Evolutionary conservation across 2,329 filamentous ascomycete genomes (phyloP), one percentile per base, ranked within the genome.

Genomic region (Scortechinia acanthostroma): DNA sequence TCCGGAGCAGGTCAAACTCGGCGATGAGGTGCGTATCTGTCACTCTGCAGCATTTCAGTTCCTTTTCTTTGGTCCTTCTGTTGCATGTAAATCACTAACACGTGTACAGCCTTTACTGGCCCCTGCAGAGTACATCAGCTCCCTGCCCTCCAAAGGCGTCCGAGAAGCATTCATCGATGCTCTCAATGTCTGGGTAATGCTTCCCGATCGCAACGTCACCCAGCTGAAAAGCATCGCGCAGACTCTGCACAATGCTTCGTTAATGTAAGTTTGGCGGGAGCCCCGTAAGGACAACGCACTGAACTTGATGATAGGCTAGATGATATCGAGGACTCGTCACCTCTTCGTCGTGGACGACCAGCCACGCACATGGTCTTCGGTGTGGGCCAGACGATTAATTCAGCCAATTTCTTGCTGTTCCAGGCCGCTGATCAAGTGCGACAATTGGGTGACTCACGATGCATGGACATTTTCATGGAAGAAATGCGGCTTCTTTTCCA

Each of bases 281-380:
- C n/a, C n/a, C n/a, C 22, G 6, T 22, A n/a, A 28, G 22, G 14
- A 17, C 2, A 14, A 13, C 30, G 25, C 21, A 33, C 37, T 14
- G n/a, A 19, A 35, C 5, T 33, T 21, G 21, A 25, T 13, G 20
- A 19, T n/a, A 58, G 55, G 45, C 50, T 69, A 3, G 64, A 66
- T 43, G 64, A 69, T 49, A 53, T 69, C 14, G 51, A 69, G 49
- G 65, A 68, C 43, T 44, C 49, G 1, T 65, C 64, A 0, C 22
- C 47, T 2, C 48, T 64, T 1, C 54, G 64, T 2, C 55, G 64
- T 2, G 60, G 59, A 2, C 53, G 52, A n/a, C 61, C 63, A 4
- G 47, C 64, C 1, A 51, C 60, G 1, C 65, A 69, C 45, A 48
- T 47, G 1, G 52, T 68, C 3, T 69, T 60, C 46, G 65, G 65